A percentile compares a stretch with the other conserved stretches of the same genome.
Conservation (phyloP, 352 stramenopile genomes). For the Globisporangium apiculatum region DNA sequence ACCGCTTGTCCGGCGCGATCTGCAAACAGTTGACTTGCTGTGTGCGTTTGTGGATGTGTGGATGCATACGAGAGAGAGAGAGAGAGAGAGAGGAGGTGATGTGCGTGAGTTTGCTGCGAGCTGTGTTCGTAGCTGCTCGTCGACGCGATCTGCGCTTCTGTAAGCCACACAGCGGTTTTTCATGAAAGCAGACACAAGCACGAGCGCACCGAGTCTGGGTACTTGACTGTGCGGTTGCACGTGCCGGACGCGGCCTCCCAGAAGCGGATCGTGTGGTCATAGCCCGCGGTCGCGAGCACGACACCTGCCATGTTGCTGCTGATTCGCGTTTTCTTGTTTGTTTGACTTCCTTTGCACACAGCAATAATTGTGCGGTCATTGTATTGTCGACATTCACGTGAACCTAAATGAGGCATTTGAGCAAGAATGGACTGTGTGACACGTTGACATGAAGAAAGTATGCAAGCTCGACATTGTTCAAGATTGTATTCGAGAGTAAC, state of each 20-base stretch:
- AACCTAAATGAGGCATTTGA: too few species aligned
- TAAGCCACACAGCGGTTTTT: not conserved
- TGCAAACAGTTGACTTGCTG: conserved; percentile 96
- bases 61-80: conserved; percentile 1
- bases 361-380: too few species aligned
- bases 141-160: too few species aligned
- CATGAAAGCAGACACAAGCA: not conserved
- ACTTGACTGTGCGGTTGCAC: conserved; percentile 94
- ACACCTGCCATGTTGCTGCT: conserved; percentile 69
- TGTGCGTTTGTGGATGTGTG: not conserved
- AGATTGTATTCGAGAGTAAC: too few species aligned
- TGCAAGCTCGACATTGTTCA: too few species aligned
- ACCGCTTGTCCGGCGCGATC: conserved; percentile 96
- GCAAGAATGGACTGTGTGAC: too few species aligned
- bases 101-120: not conserved
- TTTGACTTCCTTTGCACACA: not conserved
- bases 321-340: not conserved
- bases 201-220: conserved; percentile 85
- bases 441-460: too few species aligned
- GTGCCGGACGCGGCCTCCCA: conserved; percentile 95
- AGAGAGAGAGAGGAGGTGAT: not conserved
- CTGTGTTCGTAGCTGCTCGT: too few species aligned
- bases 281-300: conserved; percentile 95
- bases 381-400: too few species aligned
- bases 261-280: conserved; percentile 98